A percentile compares a stretch with the other conserved stretches of the same genome.
Evolutionary conservation across 176 grass and related monocot genomes (phyloP).

Genomic region (Juncus effusus): DNA sequence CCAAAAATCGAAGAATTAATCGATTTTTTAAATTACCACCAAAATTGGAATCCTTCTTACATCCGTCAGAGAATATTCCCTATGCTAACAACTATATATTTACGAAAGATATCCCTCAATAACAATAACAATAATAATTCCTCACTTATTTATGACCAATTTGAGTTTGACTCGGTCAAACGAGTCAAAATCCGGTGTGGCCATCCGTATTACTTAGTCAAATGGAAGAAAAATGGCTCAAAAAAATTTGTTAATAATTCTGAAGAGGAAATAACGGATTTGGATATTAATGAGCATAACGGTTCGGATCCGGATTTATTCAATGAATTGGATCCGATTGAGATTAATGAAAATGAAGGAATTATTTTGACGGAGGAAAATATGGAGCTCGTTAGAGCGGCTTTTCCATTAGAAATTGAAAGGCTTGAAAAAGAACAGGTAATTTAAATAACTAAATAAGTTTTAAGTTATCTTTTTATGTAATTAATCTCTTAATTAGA

Average conservation of each 20-base stretch:
- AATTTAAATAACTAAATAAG: not conserved
- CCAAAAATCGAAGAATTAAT: slow-evolving; percentile 70
- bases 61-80: slow-evolving; percentile 75
- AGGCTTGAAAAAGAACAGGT: slow-evolving; percentile 70
- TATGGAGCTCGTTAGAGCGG: slow-evolving; percentile 70
- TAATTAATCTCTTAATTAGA: too few relatives aligned
- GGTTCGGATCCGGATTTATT: slow-evolving; percentile 47
- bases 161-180: slow-evolving; percentile 73
- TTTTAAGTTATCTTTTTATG: too few relatives aligned
- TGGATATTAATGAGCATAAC: slow-evolving; percentile 7
- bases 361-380: slow-evolving; percentile 88
- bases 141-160: slow-evolving; percentile 63
- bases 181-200: slow-evolving; percentile 65
- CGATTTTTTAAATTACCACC: slow-evolving; percentile 65
- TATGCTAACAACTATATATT: slow-evolving; percentile 78
- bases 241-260: too few relatives aligned
- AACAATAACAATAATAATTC: slow-evolving; percentile 19
- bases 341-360: slow-evolving; percentile 45
- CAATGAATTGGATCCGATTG: slow-evolving; percentile 65
- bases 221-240: too few relatives aligned
- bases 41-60: slow-evolving; percentile 81
- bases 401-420: slow-evolving; percentile 66
- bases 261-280: slow-evolving; percentile 31
- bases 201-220: slow-evolving; percentile 72
- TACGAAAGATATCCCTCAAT: slow-evolving; percentile 50